Base-by-base conservation (phyloP, 1,284 basidiomycete species). In the Heterobasidion irregulare region DNA sequence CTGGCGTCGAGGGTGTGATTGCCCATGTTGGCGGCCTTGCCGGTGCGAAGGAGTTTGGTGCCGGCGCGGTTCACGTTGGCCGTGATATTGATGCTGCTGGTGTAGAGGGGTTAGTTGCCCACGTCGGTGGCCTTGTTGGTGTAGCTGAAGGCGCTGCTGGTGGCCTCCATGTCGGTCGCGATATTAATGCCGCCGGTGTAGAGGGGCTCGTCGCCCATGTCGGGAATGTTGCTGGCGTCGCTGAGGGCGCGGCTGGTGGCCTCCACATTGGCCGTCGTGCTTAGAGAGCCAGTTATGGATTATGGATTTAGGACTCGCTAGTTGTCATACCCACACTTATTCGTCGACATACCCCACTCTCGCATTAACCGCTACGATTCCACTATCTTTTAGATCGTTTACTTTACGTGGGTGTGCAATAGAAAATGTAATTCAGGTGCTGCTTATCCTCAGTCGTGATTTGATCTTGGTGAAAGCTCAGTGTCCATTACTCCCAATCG, bases 11-110 rank as follows among this genome's bases (percentile, higher is more conserved):
- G 4, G 51, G 51, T 32, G 44, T 53, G 15, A 41, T 33, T 34
- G 53, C 45, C 5, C 7, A 52, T 35, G 50, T 57, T 12, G 38
- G 19, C 26, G 19, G 18, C 50, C n/a, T 57, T n/a, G 53, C 47
- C 8, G 54, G 33, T 19, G 53, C 49, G 18, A 36, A 18, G 43
- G 56, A 49, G 43, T 43, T 16, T 50, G 54, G 34, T 12, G 52
- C 38, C 32, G 54, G 47, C 15, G 55, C 18, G 9, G 47, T 57
- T n/a, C 51, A 54, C 13, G 47, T 56, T 35, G 53, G 26, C 8
- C 53, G 57, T 34, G 57, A 58, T 32, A n/a, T 58, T 13, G 44
- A 49, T 2, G 43, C 36, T 35, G 57, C 55, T 10, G 51, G 19
- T 43, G 53, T 50, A 16, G 56, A 53, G 19, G 51, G 51, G 3